Evolutionary conservation across 192 early-diverging fungal genomes (phyloP).

Genomic region (Backusella sp.): DNA sequence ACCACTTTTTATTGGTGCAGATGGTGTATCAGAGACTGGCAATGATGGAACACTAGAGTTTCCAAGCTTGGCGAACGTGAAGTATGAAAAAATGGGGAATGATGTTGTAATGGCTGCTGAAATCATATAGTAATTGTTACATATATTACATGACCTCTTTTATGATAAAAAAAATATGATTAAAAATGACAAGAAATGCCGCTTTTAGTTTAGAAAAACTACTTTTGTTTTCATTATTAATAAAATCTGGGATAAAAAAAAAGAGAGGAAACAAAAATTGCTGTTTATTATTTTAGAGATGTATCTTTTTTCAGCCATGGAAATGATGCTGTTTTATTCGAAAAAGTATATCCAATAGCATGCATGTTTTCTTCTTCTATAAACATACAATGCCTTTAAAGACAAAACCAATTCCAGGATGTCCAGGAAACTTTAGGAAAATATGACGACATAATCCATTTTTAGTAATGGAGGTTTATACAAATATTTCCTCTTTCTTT

Average conservation of each 20-base stretch:
- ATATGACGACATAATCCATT: too few relatives aligned
- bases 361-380: too few relatives aligned
- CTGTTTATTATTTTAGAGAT: too few relatives aligned
- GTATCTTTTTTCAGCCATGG: too few relatives aligned
- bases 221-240: background rate
- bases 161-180: background rate
- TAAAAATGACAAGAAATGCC: background rate
- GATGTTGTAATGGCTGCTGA: slow-evolving; percentile 6
- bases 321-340: too few relatives aligned
- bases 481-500: too few relatives aligned
- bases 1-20: slow-evolving; percentile 63
- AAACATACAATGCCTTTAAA: too few relatives aligned
- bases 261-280: background rate
- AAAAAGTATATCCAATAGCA: too few relatives aligned
- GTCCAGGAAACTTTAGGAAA: too few relatives aligned
- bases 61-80: background rate
- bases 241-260: background rate
- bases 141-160: background rate
- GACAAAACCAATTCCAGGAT: too few relatives aligned
- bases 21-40: slow-evolving; percentile 51
- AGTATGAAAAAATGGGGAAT: slow-evolving; percentile 34
- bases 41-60: background rate
- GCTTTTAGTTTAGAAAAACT: too few relatives aligned
- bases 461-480: too few relatives aligned
- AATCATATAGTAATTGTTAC: background rate